Conservation (phyloP, 2,329 filamentous ascomycete genomes). For the Myriangium duriaei region DNA sequence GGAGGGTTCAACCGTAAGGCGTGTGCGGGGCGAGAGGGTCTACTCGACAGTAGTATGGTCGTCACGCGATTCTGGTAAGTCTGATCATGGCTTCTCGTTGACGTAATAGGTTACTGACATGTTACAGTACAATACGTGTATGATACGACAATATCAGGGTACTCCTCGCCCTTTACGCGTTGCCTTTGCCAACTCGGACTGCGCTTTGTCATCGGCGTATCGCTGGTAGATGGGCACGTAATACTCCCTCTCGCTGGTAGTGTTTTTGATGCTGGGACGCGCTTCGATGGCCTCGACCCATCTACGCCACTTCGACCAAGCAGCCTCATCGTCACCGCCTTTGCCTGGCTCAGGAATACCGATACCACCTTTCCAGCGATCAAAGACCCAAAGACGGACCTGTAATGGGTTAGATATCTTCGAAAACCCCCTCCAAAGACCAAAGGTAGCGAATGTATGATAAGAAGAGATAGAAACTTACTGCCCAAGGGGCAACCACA, state of each 20-base stretch:
- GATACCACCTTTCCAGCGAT: conserved; percentile 56
- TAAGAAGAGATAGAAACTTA: conserved; percentile 18
- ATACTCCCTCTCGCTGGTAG: conserved; percentile 53
- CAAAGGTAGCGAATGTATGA: no score
- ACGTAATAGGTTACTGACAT: no score
- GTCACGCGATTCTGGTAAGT: no score
- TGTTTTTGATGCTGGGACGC: conserved; percentile 52
- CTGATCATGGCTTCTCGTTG: no score
- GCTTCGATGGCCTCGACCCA: conserved; percentile 50
- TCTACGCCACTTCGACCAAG: conserved; percentile 52
- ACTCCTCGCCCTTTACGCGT: conserved; percentile 47
- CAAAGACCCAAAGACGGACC: conserved; percentile 55
- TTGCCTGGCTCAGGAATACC: conserved; percentile 27
- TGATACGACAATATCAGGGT: conserved; percentile 45
- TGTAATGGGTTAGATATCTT: conserved; percentile 6
- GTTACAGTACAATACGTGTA: no score
- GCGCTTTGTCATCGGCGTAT: conserved; percentile 35
- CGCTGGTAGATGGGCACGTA: conserved; percentile 55
- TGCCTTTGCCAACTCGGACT: conserved; percentile 37
- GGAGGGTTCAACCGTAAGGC: conserved; percentile 3
- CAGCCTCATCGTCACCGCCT: conserved; percentile 40
- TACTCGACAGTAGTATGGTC: no score
- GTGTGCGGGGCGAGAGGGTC: no score
- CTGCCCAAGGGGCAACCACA: conserved; percentile 59
- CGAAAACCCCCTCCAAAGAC: no score